Evolutionary conservation across 306 rosid species (phyloP), one percentile per base, ranked within the genome.

Genomic region (Elaeagnus macrophylla): DNA sequence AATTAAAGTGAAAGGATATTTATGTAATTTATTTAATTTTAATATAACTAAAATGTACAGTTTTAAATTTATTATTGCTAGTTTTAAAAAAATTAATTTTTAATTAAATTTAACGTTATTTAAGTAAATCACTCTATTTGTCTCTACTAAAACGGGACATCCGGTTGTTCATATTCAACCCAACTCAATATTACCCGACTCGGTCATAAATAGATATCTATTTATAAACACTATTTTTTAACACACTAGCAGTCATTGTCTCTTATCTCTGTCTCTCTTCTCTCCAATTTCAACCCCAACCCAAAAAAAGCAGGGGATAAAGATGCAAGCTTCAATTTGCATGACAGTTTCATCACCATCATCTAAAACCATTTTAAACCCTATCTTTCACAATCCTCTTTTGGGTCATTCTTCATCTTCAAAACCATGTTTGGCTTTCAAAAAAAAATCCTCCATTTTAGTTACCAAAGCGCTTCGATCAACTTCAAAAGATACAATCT

Each of bases 281-380:
- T 56, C 53, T 64, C 47, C 74, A 54, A 38, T 60, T 20, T 40
- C 54, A 53, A 10, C 76, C 63, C 15, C 14, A 49, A 47, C 62
- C n/a, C 17, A 38, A 51, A 37, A 37, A 13, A 42, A 63, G n/a
- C 19, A 36, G 49, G 53, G 39, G 18, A 45, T 8, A 62, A 35
- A 37, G 51, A 90, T 86, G 90, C 86, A 70, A 66, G 70, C 80
- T 68, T 69, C 80, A 43, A 55, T 78, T 66, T 80, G 74, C 67
- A 57, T 68, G 51, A 64, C 81, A 50, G 51, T 82, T 62, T 77
- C 89, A 35, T 59, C 83, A 61, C 66, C 83, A 72, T 69, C 77
- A 63, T 61, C 79, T 58, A 71, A 51, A 72, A 54, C 84, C 39
- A 46, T 62, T 71, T 72, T 79, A 19, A 86, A 79, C 44, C 79